A percentile compares a stretch with the other conserved stretches of the same genome.
Evolutionary conservation across 2,329 filamentous ascomycete species (phyloP).

Genomic region (Colletotrichum ledebouriae): DNA sequence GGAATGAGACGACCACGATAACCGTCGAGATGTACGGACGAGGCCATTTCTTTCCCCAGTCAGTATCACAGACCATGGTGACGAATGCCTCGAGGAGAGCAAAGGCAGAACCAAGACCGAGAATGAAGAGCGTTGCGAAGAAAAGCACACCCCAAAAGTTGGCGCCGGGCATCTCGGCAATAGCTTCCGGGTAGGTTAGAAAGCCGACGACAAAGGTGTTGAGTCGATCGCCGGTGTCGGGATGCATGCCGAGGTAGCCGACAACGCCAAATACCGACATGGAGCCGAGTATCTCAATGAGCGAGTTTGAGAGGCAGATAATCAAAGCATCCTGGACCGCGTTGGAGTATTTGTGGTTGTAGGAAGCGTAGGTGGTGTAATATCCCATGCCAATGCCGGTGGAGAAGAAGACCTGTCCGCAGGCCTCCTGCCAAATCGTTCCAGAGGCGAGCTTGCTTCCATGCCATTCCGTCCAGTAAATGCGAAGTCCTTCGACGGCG

Average conservation of each 20-base stretch:
- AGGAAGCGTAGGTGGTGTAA: slow-evolving; percentile 68
- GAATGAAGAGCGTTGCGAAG: slow-evolving; percentile 66
- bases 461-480: slow-evolving; percentile 56
- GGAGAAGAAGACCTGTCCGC: slow-evolving; percentile 59
- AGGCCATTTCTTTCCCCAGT: slow-evolving; percentile 53
- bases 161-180: slow-evolving; percentile 66
- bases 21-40: slow-evolving; percentile 59
- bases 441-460: slow-evolving; percentile 60
- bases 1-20: slow-evolving; percentile 59
- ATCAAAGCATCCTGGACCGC: slow-evolving; percentile 67
- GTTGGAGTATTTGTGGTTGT: slow-evolving; percentile 66
- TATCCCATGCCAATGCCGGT: slow-evolving; percentile 58
- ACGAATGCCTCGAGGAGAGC: slow-evolving; percentile 66
- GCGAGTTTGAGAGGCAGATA: slow-evolving; percentile 65
- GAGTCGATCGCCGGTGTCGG: slow-evolving; percentile 51
- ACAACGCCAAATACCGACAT: slow-evolving; percentile 64
- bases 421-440: slow-evolving; percentile 66
- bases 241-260: slow-evolving; percentile 54
- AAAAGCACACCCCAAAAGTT: slow-evolving; percentile 68
- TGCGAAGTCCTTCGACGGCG: slow-evolving; percentile 61
- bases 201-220: slow-evolving; percentile 68
- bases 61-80: slow-evolving; percentile 63
- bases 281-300: slow-evolving; percentile 62
- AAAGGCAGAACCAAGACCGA: slow-evolving; percentile 67
- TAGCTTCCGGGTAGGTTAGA: slow-evolving; percentile 64